Evolutionary conservation across 768 basidiomycete genomes (phyloP).

Genomic region (Tephrocybe sp.): DNA sequence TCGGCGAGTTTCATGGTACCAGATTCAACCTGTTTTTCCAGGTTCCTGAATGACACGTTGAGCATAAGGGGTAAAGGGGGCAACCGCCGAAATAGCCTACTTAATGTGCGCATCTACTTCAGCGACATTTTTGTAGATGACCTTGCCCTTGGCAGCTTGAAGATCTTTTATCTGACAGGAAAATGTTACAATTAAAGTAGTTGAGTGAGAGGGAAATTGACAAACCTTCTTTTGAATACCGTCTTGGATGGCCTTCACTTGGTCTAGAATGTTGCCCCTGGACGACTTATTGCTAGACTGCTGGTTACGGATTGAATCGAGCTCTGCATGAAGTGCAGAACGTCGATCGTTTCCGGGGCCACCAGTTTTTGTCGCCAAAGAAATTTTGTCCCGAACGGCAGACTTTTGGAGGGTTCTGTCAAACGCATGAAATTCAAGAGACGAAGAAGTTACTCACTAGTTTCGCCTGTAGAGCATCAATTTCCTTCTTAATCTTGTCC

Average conservation of each 20-base stretch:
- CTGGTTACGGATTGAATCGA: slow-evolving; percentile 74
- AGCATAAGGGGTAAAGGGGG: slow-evolving; percentile 7
- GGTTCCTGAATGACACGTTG: slow-evolving; percentile 46
- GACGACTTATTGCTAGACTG: slow-evolving; percentile 78
- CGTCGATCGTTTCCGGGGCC: slow-evolving; percentile 70
- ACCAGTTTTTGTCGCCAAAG: slow-evolving; percentile 54
- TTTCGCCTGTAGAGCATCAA: slow-evolving; percentile 78
- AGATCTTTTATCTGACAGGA: slow-evolving; percentile 76
- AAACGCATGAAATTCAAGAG: slow-evolving; percentile 4
- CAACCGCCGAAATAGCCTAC: too few relatives aligned
- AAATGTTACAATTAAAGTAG: slow-evolving; percentile 6
- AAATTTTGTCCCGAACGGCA: slow-evolving; percentile 75
- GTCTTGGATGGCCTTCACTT: slow-evolving; percentile 80
- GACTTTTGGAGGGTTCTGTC: slow-evolving; percentile 44
- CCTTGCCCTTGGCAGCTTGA: slow-evolving; percentile 77
- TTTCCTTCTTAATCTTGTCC: slow-evolving; percentile 77
- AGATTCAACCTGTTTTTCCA: slow-evolving; percentile 91
- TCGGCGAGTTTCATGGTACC: slow-evolving; percentile 91
- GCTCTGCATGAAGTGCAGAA: slow-evolving; percentile 71
- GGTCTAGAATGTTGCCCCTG: slow-evolving; percentile 70
- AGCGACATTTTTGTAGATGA: slow-evolving; percentile 73
- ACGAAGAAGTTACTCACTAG: slow-evolving; percentile 55
- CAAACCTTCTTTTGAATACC: slow-evolving; percentile 77
- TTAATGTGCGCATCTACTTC: slow-evolving; percentile 88
- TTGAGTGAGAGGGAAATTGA: background rate